phyloP scores from a whole-genome alignment of 192 early-diverging fungal genomes.

The Funneliformis mosseae region DNA sequence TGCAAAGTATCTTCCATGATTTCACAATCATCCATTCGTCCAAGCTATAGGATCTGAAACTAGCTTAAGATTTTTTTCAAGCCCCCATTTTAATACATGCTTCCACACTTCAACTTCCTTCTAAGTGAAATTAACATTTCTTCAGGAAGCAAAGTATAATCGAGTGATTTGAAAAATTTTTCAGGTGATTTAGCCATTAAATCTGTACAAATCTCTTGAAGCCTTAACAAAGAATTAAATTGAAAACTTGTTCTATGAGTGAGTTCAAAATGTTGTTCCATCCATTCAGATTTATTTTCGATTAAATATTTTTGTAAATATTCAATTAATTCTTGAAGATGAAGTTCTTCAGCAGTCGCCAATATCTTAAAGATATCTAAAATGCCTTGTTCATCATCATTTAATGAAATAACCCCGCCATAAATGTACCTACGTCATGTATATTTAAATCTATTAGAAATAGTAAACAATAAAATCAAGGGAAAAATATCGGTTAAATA shows the following conservation, averaged over 20 bases:
- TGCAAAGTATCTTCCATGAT: neutral
- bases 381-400: neutral
- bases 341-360: neutral
- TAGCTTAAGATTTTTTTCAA: neutral
- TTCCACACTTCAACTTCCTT: conserved; percentile 15
- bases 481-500: neutral
- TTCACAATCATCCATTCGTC: neutral
- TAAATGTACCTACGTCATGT: too few relatives aligned
- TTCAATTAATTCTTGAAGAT: conserved; percentile 5
- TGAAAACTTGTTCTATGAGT: neutral
- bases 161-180: neutral
- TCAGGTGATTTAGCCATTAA: neutral
- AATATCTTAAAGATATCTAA: neutral
- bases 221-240: neutral
- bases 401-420: neutral
- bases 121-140: neutral
- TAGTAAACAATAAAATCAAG: too few relatives aligned
- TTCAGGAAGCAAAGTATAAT: conserved; percentile 1
- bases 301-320: conserved; percentile 12
- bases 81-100: conserved; percentile 21
- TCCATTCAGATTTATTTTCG: neutral
- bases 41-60: neutral
- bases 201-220: neutral
- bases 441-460: too few relatives aligned
- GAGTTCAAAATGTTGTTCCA: neutral